Evolutionary conservation across 345 rosid genomes (phyloP).

Genomic region (Triadica sebifera): DNA sequence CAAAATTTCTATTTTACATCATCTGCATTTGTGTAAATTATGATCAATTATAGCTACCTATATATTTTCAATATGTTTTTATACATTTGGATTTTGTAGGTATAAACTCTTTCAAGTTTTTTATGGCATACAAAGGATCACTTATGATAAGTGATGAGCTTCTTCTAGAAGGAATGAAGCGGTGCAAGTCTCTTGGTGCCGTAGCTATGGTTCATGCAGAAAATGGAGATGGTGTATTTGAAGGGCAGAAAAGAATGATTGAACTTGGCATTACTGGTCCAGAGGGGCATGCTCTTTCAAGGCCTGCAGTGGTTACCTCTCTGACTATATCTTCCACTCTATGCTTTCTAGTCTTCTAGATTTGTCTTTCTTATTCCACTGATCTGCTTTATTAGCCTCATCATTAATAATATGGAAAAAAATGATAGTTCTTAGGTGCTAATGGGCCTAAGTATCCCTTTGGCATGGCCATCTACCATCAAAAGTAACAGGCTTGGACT

Average conservation of each 20-base stretch:
- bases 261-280: constrained; percentile 95
- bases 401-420: constrained; percentile 5
- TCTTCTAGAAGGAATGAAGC: constrained; percentile 72
- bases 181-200: constrained; percentile 94
- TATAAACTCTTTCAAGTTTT: constrained; percentile 96
- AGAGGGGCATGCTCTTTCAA: constrained; percentile 93
- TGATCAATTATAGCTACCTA: background rate
- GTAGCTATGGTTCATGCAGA: constrained; percentile 99
- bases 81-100: constrained; percentile 42
- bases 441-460: background rate
- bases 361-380: background rate
- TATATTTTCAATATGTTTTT: background rate
- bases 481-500: background rate
- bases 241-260: constrained; percentile 90
- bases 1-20: constrained; percentile 1
- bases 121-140: constrained; percentile 88
- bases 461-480: background rate
- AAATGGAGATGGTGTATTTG: constrained; percentile 95
- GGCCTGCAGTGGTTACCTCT: constrained; percentile 76
- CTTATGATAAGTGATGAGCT: constrained; percentile 86
- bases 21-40: constrained; percentile 5
- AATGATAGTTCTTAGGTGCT: constrained; percentile 6
- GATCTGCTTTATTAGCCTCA: background rate
- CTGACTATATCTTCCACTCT: constrained; percentile 6
- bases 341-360: background rate